A percentile compares a stretch with the other conserved stretches of the same genome.
Conservation (phyloP, 305 asterid species). For the Fraxinus paxiana region DNA sequence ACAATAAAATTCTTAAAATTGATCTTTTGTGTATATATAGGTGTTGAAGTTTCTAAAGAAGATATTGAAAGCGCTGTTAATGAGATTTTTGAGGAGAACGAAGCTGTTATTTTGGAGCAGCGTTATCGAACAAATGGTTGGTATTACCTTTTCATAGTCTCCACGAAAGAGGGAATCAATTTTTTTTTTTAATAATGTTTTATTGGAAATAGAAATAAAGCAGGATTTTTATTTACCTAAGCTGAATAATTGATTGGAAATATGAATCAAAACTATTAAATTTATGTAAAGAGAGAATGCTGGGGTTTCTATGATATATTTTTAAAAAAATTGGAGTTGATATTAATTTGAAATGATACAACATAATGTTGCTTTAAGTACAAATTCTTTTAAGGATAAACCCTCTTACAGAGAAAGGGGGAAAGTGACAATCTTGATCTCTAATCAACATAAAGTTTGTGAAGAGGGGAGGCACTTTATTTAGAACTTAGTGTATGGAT, state of each 20-base stretch:
- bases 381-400: not conserved
- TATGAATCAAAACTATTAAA: not conserved
- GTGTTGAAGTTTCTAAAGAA: constrained; percentile 70
- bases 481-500: not conserved
- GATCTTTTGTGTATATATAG: constrained; percentile 34
- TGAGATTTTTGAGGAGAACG: constrained; percentile 69
- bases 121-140: constrained; percentile 80
- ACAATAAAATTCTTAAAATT: not conserved
- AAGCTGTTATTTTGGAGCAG: constrained; percentile 62
- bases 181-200: not conserved
- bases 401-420: not conserved
- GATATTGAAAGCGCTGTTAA: constrained; percentile 57
- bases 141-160: constrained; percentile 27
- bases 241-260: not conserved
- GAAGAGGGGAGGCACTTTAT: not conserved
- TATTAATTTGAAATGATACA: not conserved
- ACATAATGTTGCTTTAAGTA: not conserved
- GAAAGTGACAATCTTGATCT: not conserved
- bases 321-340: not conserved
- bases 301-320: not conserved
- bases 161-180: not conserved
- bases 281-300: not conserved
- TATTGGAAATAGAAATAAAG: not conserved
- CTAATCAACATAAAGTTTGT: not conserved
- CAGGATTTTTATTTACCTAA: not conserved